Percentiles rank a stretch among this genome's conserved stretches.
Conservation (phyloP, 345 rosid species). For the Syzygium oleosum region DNA sequence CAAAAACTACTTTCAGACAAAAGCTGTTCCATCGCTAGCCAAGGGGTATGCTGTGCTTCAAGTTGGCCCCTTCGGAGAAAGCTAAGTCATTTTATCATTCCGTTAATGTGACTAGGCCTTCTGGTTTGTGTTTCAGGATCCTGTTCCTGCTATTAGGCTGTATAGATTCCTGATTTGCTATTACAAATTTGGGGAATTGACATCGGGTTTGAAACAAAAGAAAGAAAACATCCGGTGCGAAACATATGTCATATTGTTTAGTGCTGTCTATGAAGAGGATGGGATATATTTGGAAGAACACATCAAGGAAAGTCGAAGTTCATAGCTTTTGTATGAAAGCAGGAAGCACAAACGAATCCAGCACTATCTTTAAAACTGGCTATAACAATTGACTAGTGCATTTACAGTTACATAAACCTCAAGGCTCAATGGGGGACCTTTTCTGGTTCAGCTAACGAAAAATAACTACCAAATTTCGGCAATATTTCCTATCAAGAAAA, state of each 20-base stretch:
- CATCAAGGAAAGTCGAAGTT: neutral
- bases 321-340: neutral
- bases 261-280: neutral
- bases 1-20: neutral
- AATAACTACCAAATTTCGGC: neutral
- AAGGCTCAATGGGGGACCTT: neutral
- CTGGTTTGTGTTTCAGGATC: neutral
- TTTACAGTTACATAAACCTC: neutral
- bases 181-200: neutral
- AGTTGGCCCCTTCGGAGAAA: neutral
- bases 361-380: neutral
- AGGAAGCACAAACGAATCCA: neutral
- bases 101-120: neutral
- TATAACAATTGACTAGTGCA: neutral
- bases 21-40: neutral
- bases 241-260: neutral
- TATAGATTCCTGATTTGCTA: neutral
- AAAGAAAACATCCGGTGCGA: neutral
- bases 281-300: neutral
- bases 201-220: neutral
- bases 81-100: neutral
- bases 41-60: neutral
- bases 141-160: neutral
- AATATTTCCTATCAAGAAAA: neutral
- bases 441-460: neutral